phyloP scores from a whole-genome alignment of 208 protist species.

The Acanthamoeba quina region DNA sequence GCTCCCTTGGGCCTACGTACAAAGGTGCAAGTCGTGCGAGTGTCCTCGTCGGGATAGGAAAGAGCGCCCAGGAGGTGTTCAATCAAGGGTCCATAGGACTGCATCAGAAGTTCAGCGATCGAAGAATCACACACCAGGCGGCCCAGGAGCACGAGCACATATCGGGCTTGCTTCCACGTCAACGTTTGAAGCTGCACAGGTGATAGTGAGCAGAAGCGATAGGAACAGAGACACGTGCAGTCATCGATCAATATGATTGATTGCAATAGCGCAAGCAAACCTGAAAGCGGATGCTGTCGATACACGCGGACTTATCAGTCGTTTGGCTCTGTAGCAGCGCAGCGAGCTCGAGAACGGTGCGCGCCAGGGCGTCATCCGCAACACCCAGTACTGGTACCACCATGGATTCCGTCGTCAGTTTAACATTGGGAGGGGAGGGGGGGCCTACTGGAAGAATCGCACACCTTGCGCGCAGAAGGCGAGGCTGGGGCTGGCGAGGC shows the following conservation, averaged over 20 bases:
- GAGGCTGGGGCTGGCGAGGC: neutral
- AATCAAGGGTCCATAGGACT: neutral
- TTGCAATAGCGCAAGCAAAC: neutral
- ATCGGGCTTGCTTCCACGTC: neutral
- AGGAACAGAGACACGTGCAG: neutral
- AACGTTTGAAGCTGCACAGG: neutral
- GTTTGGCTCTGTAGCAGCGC: neutral
- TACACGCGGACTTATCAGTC: neutral
- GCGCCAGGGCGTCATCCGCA: neutral
- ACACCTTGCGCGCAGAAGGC: neutral
- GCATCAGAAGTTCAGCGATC: neutral
- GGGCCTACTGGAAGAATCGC: neutral
- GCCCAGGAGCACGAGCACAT: neutral
- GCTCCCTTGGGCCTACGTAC: neutral
- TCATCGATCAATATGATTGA: neutral
- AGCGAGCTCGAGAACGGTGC: neutral
- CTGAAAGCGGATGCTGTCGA: constrained; percentile 18
- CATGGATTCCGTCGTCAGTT: no score
- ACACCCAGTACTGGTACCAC: neutral
- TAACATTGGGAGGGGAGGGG: no score
- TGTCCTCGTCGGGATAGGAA: neutral
- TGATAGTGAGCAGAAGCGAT: neutral
- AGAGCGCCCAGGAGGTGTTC: neutral
- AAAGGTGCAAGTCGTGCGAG: neutral
- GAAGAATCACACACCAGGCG: neutral